Evolutionary conservation across 2,329 filamentous ascomycete genomes (phyloP), one percentile per base, ranked within the genome.

Genomic region (Penicillium oxalicum): DNA sequence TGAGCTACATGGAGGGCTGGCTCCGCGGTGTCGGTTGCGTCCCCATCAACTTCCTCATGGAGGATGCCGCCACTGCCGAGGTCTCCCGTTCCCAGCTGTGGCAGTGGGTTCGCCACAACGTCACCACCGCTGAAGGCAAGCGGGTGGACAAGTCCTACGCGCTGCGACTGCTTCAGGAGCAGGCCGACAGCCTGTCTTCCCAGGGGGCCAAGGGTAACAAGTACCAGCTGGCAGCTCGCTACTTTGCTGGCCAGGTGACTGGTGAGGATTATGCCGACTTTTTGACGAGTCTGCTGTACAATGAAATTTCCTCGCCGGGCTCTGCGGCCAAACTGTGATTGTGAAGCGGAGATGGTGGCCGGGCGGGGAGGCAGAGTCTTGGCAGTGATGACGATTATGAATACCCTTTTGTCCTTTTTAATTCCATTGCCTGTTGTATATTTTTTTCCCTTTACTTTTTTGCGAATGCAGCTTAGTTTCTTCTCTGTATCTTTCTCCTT

Each of bases 1-100:
- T 98, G 5, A 87, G 87, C 44, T 98, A 98, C 75, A 98, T 97
- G 91, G 93, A 98, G 74, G 93, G 89, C 53, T 98, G 93, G 93
- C 78, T 97, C 52, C 86, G 91, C 54, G 93, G 91, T 32, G 81
- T 97, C 24, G 93, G 93, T 49, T 98, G 93, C 63, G 91, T 97
- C 45, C 93, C 93, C 42, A 96, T 97, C 74, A 96, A 97, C 78
- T 95, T 86, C 70, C 79, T 97, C 48, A 97, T 97, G 91, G 93
- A 98, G 76, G 93, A 97, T 61, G 93, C 93, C 13, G 93, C 93
- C 25, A 98, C 93, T 1, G 93, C 93, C 43, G 93, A 98, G 71
- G 93, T 98, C 4, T 94, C 88, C 48, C 85, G 93, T 62, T 88
- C 83, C 59, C 93, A 98, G 77, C 80, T 98, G 40, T 95, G 91